phyloP scores from a whole-genome alignment of 441 rosid genomes.

The Gossypium schwendimanii region DNA sequence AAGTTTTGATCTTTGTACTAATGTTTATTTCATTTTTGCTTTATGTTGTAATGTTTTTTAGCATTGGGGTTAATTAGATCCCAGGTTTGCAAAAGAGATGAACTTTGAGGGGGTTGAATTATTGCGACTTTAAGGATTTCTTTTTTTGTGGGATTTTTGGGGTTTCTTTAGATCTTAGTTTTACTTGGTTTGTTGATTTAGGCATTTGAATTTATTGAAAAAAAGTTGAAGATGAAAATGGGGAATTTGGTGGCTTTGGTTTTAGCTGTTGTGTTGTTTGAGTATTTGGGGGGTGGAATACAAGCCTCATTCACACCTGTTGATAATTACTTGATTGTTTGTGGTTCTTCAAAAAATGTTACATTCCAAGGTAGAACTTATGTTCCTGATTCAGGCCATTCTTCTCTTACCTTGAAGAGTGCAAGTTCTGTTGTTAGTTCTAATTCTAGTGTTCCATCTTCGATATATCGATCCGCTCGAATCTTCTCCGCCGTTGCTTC shows the following conservation, averaged over 20 bases:
- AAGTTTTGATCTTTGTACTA: constrained; percentile 18
- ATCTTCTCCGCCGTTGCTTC: constrained; percentile 62
- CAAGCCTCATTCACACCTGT: constrained; percentile 49
- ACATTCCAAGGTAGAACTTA: constrained; percentile 61
- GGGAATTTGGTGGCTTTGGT: constrained; percentile 27
- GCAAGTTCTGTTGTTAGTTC: constrained; percentile 47
- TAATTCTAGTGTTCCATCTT: constrained; percentile 38
- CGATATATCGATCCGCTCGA: constrained; percentile 75
- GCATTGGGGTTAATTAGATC: constrained; percentile 32
- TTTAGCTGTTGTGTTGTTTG: constrained; percentile 33
- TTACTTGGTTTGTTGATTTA: constrained; percentile 1
- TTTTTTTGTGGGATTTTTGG: constrained; percentile 2
- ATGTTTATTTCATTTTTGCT: background rate
- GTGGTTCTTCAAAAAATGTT: constrained; percentile 70
- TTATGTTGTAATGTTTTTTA: constrained; percentile 4
- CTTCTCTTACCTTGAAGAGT: constrained; percentile 45
- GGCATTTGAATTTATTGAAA: constrained; percentile 16
- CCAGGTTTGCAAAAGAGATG: constrained; percentile 8
- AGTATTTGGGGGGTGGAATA: constrained; percentile 28
- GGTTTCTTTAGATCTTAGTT: constrained; percentile 12
- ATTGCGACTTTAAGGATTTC: constrained; percentile 9
- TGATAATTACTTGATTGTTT: constrained; percentile 72
- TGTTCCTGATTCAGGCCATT: constrained; percentile 63
- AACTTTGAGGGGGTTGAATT: constrained; percentile 11
- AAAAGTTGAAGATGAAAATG: constrained; percentile 40